Conservation (phyloP, 805 yeast species). For the Candida berthetii region DNA sequence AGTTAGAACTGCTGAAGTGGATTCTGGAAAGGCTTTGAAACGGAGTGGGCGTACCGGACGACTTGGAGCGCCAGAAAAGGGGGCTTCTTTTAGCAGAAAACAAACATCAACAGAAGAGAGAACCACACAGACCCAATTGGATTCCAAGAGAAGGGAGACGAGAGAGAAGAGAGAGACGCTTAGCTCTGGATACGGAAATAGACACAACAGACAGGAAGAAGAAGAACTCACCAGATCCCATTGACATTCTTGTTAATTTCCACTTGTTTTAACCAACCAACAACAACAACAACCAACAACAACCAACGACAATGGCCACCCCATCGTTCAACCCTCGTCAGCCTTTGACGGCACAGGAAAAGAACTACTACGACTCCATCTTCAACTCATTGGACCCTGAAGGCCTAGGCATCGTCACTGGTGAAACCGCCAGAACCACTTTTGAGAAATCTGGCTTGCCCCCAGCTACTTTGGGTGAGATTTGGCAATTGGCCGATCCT, state of each 20-base stretch:
- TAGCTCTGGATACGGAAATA: too few species aligned
- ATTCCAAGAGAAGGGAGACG: too few species aligned
- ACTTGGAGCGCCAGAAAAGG: too few species aligned
- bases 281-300: neutral
- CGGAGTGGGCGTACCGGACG: too few species aligned
- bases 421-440: constrained; percentile 76
- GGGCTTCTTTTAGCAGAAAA: neutral
- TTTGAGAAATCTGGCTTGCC: constrained; percentile 84
- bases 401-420: constrained; percentile 76
- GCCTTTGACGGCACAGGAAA: constrained; percentile 65
- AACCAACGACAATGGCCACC: constrained; percentile 6
- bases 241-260: too few species aligned
- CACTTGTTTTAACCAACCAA: too few species aligned
- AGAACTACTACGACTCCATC: constrained; percentile 61
- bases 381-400: constrained; percentile 80
- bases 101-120: neutral
- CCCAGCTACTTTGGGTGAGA: constrained; percentile 72
- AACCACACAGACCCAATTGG: too few species aligned
- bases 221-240: too few species aligned
- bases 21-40: too few species aligned
- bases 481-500: constrained; percentile 94
- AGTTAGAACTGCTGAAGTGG: too few species aligned
- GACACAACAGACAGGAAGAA: too few species aligned
- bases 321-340: constrained; percentile 17
- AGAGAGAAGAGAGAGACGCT: too few species aligned